Conservation (phyloP, 805 yeast genomes). For the Ogataea naganishii region DNA sequence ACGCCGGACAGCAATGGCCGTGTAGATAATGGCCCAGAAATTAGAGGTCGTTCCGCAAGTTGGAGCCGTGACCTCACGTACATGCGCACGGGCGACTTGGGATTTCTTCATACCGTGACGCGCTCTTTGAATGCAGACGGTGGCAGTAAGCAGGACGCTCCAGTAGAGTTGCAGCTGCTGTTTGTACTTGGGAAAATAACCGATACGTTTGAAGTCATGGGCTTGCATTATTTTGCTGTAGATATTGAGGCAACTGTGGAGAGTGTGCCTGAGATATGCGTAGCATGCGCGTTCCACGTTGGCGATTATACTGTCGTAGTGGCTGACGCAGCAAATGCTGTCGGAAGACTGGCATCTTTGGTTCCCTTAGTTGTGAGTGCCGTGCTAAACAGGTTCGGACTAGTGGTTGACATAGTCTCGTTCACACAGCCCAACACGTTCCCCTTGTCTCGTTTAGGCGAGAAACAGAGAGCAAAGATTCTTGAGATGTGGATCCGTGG, state of each 20-base stretch:
- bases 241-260: conserved; percentile 74
- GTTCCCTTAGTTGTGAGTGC: conserved; percentile 79
- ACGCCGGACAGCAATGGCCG: too few species aligned
- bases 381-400: conserved; percentile 70
- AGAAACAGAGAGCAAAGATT: conserved; percentile 67
- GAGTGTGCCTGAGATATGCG: conserved; percentile 29
- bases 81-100: conserved; percentile 88
- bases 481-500: conserved; percentile 48
- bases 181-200: conserved; percentile 79
- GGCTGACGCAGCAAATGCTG: conserved; percentile 48
- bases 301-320: conserved; percentile 73
- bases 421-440: conserved; percentile 59
- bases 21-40: too few species aligned
- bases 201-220: conserved; percentile 85
- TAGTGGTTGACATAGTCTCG: conserved; percentile 75
- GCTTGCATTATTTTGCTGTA: conserved; percentile 81
- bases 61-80: conserved; percentile 59
- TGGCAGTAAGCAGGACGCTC: conserved; percentile 7
- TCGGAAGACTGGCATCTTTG: conserved; percentile 53
- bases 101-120: conserved; percentile 68
- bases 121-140: conserved; percentile 21
- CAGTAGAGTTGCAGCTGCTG: conserved; percentile 58
- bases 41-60: too few species aligned
- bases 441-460: conserved; percentile 65
- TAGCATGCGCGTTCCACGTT: conserved; percentile 65